Evolutionary conservation across 2,329 filamentous ascomycete genomes (phyloP).

Genomic region (Pyrenochaeta sp.): DNA sequence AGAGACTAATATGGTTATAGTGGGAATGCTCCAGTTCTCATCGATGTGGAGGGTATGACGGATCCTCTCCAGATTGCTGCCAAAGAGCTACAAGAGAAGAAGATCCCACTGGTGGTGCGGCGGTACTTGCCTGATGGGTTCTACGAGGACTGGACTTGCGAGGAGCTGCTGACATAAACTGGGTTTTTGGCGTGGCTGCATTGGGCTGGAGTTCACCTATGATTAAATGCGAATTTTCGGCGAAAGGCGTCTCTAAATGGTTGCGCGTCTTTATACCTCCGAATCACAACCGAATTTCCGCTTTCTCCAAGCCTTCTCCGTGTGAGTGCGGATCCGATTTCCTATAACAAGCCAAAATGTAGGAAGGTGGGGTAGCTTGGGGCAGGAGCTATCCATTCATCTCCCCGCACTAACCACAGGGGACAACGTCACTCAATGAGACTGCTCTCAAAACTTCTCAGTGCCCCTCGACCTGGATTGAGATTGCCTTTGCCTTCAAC

Average conservation of each 20-base stretch:
- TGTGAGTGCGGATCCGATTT: constrained; percentile 41
- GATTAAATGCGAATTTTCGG: constrained; percentile 42
- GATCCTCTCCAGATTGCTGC: constrained; percentile 97
- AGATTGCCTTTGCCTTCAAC: constrained; percentile 16
- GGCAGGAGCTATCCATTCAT: constrained; percentile 28
- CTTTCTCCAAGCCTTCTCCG: constrained; percentile 36
- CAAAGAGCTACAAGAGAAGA: constrained; percentile 97
- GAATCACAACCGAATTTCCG: constrained; percentile 46
- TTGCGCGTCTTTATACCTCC: constrained; percentile 35
- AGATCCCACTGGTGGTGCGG: constrained; percentile 94
- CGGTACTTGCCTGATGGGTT: constrained; percentile 96
- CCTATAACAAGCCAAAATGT: constrained; percentile 31
- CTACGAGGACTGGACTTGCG: constrained; percentile 99
- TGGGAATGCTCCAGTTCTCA: constrained; percentile 96
- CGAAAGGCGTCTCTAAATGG: constrained; percentile 43
- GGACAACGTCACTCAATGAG: constrained; percentile 43
- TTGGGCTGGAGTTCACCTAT: constrained; percentile 45
- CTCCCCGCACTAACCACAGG: constrained; percentile 41
- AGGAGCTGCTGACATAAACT: constrained; percentile 74
- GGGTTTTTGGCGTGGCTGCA: constrained; percentile 36
- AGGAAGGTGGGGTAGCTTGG: constrained; percentile 41
- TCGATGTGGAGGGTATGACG: constrained; percentile 96
- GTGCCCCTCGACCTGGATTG: constrained; percentile 18
- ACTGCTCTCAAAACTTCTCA: constrained; percentile 33
- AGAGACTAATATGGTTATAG: constrained; percentile 55